phyloP scores from a whole-genome alignment of 345 rosid species.

The Salix caprea region DNA sequence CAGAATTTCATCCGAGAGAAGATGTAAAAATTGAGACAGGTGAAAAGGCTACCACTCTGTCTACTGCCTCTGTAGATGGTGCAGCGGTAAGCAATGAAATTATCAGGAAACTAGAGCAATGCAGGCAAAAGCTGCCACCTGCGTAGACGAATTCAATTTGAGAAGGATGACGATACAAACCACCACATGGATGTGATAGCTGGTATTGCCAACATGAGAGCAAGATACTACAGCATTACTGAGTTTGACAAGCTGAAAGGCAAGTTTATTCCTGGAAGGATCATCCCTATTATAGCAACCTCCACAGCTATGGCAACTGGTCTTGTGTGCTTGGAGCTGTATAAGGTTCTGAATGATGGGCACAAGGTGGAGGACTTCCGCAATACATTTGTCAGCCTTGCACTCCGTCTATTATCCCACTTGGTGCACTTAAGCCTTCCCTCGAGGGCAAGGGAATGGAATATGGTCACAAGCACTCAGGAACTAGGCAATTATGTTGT shows the following conservation, averaged over 20 bases:
- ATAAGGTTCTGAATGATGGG: constrained; percentile 73
- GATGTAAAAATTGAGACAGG: constrained; percentile 80
- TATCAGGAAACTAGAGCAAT: constrained; percentile 56
- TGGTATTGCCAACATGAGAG: constrained; percentile 99
- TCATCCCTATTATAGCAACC: constrained; percentile 96
- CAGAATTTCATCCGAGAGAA: constrained; percentile 80
- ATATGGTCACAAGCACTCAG: too few species aligned
- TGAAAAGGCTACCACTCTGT: constrained; percentile 77
- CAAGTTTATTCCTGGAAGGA: constrained; percentile 96
- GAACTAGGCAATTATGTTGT: too few species aligned
- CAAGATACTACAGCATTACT: constrained; percentile 89
- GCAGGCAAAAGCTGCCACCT: constrained; percentile 49
- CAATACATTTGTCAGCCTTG: constrained; percentile 92
- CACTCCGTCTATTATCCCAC: constrained; percentile 73
- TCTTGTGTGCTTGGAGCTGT: constrained; percentile 90
- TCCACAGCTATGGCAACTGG: constrained; percentile 98
- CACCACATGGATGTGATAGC: constrained; percentile 98
- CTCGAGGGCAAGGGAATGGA: too few species aligned
- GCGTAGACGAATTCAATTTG: constrained; percentile 86
- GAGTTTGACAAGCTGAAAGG: constrained; percentile 98
- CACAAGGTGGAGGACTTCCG: constrained; percentile 86
- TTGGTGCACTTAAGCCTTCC: too few species aligned
- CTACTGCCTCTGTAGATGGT: constrained; percentile 80
- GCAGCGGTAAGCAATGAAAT: constrained; percentile 66
- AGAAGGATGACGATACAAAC: constrained; percentile 98